These are phyloP conservation scores for Cyclotella cryptica DNA, from an alignment of 108 stramenopile species.

Conservation along the genomic window DNA sequence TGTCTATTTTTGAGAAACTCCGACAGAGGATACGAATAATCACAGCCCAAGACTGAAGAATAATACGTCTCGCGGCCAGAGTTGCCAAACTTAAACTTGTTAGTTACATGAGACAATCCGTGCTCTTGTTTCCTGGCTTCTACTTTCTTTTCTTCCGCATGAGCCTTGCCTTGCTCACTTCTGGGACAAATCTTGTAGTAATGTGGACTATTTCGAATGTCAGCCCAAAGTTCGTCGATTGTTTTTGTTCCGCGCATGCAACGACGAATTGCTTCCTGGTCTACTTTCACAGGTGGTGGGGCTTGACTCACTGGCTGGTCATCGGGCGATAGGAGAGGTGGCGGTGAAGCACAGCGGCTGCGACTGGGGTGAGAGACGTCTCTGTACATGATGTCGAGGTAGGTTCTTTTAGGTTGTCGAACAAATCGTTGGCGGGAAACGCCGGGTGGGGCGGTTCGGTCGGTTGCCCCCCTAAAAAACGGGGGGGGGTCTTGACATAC, in stretches of 20 bases:
- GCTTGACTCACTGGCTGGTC: background rate
- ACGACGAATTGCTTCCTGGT: constrained; percentile 11
- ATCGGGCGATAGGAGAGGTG: background rate
- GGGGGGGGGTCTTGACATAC: no score
- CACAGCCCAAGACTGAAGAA: background rate
- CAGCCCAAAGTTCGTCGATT: background rate
- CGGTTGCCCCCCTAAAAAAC: no score
- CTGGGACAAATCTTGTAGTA: background rate
- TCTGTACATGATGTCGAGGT: background rate
- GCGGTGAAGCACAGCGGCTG: background rate
- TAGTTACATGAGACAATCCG: background rate
- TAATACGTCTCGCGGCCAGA: background rate
- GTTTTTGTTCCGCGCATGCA: background rate
- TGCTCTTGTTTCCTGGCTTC: no score
- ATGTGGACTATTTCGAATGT: background rate
- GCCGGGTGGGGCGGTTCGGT: no score
- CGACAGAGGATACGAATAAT: background rate
- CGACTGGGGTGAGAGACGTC: constrained; percentile 8
- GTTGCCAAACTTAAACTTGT: background rate
- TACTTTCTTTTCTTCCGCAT: background rate
- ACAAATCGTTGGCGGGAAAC: no score
- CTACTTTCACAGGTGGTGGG: background rate
- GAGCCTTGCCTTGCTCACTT: background rate
- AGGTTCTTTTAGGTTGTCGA: no score
- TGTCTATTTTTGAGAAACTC: background rate